These are phyloP conservation scores for Aspergillus bertholletiae DNA, from an alignment of 495 filamentous ascomycete species.

Conservation along the genomic window DNA sequence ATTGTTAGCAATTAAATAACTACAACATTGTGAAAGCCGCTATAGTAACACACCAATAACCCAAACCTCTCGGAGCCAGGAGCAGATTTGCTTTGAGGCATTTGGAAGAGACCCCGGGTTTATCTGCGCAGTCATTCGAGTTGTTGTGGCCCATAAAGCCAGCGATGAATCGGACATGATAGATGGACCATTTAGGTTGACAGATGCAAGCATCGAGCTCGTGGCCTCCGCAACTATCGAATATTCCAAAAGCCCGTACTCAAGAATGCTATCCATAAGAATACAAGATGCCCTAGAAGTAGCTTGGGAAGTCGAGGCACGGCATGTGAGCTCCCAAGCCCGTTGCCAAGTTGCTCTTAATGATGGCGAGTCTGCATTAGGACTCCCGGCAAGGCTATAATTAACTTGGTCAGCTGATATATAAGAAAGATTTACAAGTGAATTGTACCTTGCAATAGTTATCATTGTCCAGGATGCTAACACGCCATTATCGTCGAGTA, in stretches of 20 bases:
- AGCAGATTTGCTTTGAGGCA: slow-evolving; percentile 64
- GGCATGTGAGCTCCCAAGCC: slow-evolving; percentile 69
- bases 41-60: slow-evolving; percentile 55
- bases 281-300: slow-evolving; percentile 80
- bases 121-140: slow-evolving; percentile 46
- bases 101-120: slow-evolving; percentile 61
- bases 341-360: slow-evolving; percentile 59
- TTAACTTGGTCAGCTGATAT: not conserved
- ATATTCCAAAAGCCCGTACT: slow-evolving; percentile 58
- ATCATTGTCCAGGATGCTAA: slow-evolving; percentile 66
- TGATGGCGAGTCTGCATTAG: slow-evolving; percentile 20
- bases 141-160: slow-evolving; percentile 65
- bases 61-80: slow-evolving; percentile 81
- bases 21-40: not conserved
- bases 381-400: slow-evolving; percentile 29
- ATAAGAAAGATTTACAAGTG: too few species aligned
- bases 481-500: slow-evolving; percentile 53
- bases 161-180: slow-evolving; percentile 74
- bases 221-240: slow-evolving; percentile 58
- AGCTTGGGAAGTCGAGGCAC: slow-evolving; percentile 63
- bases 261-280: slow-evolving; percentile 64
- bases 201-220: slow-evolving; percentile 65
- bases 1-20: slow-evolving; percentile 10
- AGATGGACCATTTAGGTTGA: slow-evolving; percentile 78
- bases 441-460: slow-evolving; percentile 54